Evolutionary conservation across 768 basidiomycete species (phyloP).

Genomic region (Lyophyllum atratum): DNA sequence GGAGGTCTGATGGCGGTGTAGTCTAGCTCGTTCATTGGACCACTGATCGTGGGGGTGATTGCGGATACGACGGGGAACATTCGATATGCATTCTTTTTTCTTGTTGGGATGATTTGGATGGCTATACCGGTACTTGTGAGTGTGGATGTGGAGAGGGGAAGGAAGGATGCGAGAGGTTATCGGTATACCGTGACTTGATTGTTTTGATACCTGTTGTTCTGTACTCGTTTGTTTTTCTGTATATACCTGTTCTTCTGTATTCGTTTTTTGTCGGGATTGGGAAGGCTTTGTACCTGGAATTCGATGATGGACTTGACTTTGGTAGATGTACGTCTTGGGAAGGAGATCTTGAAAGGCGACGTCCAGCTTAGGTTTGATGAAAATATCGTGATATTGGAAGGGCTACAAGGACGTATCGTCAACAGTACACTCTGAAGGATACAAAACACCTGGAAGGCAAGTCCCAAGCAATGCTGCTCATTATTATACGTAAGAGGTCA

Average conservation of each 20-base stretch:
- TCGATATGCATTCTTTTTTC: constrained; percentile 88
- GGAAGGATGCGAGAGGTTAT: constrained; percentile 49
- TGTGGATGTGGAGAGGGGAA: constrained; percentile 72
- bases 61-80: constrained; percentile 91
- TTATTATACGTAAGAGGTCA: too few species aligned
- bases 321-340: too few species aligned
- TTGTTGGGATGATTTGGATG: constrained; percentile 77
- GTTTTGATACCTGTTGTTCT: neutral
- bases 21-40: constrained; percentile 92
- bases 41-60: constrained; percentile 84
- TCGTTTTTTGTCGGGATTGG: too few species aligned
- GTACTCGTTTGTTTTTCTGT: too few species aligned
- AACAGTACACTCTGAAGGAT: neutral
- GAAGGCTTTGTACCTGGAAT: too few species aligned
- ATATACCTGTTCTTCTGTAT: too few species aligned
- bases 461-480: too few species aligned
- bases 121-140: constrained; percentile 75
- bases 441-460: neutral
- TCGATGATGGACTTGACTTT: too few species aligned
- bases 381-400: neutral
- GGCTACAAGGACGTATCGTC: neutral
- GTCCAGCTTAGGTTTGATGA: neutral
- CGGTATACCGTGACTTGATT: constrained; percentile 16
- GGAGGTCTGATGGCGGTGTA: constrained; percentile 29
- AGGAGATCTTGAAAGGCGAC: neutral